Conservation (phyloP, 1,139 yeast species). For the Ogataea hybrid region DNA sequence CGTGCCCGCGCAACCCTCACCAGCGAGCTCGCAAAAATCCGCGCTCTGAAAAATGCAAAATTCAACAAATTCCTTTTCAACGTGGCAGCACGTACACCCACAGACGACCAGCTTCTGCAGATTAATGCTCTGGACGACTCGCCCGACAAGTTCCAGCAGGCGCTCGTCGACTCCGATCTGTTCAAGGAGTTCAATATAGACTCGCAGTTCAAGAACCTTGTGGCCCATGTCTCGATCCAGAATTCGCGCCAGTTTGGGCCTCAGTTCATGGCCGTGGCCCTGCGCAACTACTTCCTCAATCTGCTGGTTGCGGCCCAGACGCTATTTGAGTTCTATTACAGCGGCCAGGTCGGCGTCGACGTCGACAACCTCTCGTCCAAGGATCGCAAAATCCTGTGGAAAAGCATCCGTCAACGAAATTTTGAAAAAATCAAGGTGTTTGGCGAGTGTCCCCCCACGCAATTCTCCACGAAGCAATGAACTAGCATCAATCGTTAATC, state of each 20-base stretch:
- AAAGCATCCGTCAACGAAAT: slow-evolving; percentile 36
- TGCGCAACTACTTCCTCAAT: slow-evolving; percentile 49
- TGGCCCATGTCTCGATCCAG: slow-evolving; percentile 51
- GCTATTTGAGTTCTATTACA: slow-evolving; percentile 47
- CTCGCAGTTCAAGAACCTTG: slow-evolving; percentile 43
- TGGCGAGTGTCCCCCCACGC: slow-evolving; percentile 3
- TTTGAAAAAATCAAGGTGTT: slow-evolving; percentile 25
- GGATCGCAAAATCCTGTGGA: slow-evolving; percentile 45
- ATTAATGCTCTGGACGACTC: slow-evolving; percentile 1
- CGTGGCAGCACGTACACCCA: neutral
- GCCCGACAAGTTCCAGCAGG: slow-evolving; percentile 1
- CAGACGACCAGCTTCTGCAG: neutral
- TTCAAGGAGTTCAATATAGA: slow-evolving; percentile 51
- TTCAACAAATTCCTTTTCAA: slow-evolving; percentile 10
- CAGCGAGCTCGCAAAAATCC: slow-evolving; percentile 19
- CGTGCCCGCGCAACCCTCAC: slow-evolving; percentile 9
- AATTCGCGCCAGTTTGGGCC: slow-evolving; percentile 35
- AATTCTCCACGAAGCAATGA: neutral
- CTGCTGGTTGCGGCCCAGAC: slow-evolving; percentile 57
- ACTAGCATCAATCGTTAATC: neutral
- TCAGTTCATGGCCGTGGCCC: slow-evolving; percentile 43
- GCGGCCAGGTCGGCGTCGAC: slow-evolving; percentile 23
- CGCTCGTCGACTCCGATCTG: slow-evolving; percentile 40
- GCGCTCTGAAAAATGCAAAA: slow-evolving; percentile 6
- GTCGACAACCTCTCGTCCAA: slow-evolving; percentile 29